Base-by-base conservation (phyloP, 2,329 filamentous ascomycete species). In the Endoconidiophora polonica region DNA sequence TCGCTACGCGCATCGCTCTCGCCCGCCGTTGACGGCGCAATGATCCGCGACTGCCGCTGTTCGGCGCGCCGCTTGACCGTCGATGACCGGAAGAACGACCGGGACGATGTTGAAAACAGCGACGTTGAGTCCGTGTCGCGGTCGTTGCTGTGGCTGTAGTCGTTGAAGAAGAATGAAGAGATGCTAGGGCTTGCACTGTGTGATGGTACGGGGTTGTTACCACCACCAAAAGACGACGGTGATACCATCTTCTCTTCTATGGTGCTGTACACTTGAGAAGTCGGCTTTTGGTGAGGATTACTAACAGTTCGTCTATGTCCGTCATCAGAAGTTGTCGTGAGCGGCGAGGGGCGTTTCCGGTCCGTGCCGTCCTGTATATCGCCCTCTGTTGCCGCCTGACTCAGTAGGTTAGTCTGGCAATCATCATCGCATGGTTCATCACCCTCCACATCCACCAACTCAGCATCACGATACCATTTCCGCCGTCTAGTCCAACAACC, bases 391-490 rank as follows among this genome's bases (percentile, higher is more conserved):
- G 5, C 26, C 26, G 26, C 26, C 26, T 10, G 26, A 33, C 26
- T 33, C 3, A 33, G 26, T 33, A 10, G 26, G 5, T 33, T 46
- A n/a, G 3, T 46, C 10, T 37, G 44, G 18, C 22, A 14, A 20
- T 20, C 44, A 38, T 33, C 14, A 14, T 38, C 33, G 16, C 12
- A 23, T 18, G 41, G 24, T 7, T 47, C 40, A 52, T 55, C 23
- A 3, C 52, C 36, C 48, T 48, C 65, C 7, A 81, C 67, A 60
- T 98, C 91, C 33, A 95, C 86, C 3, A 98, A 75, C 66, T 98
- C 91, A 7, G 91, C 91, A 61, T 96, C 91, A 38, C 91, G 83
- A 60, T 86, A 91, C 91, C 91, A 98, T 66, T 96, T 95, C 55
- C 91, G 71, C 20, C 91, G 78, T 12, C 91, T 77, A 0, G 91